Base-by-base conservation (phyloP, 169 alveolate species). In the Cryptosporidium viatorum region DNA sequence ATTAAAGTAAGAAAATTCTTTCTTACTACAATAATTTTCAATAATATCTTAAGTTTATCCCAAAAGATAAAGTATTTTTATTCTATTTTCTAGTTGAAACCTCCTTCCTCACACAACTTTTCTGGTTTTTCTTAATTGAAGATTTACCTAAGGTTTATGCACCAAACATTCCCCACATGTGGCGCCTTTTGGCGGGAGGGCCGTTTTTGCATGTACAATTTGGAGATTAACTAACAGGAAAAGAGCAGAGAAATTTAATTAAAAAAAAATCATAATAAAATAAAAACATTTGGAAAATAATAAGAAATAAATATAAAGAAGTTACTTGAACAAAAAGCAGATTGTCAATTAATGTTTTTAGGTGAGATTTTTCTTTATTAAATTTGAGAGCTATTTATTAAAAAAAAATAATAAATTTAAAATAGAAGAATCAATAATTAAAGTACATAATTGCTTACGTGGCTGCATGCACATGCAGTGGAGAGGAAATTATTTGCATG, bases 391-490 rank as follows among this genome's bases (percentile, higher is more conserved):
- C 18, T 43, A 43, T 12, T 48, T 3, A 48, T 48, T 3, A 1
- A 48, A 7, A 14, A 48, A 23, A 48, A 10, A 6, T 14, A 16
- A 14, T 48, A 16, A 16, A 3, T 14, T 48, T 23, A 12, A 31
- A 21, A 59, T 12, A 59, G 23, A 26, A 14, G n/a, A 59, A 59
- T 31, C 33, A 59, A 59, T 14, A 26, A 59, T 9, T 1, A 31
- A 23, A 6, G 39, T 5, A 59, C 0, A 48, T 48, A 48, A 48
- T 48, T 48, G 37, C 41, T 59, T 59, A 59, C 69, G 69, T 59
- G 69, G 69, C 37, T 59, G 69, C 69, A 59, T 59, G 69, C 39
- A 31, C 69, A 59, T 59, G 69, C 69, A 59, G 33, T 59, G 1
- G 0, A 48, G 21, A 12, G 21, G 55, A 26, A 31, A 18, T 31